Evolutionary conservation across 2,329 filamentous ascomycete genomes (phyloP).

Genomic region (Colletotrichum kahawae): DNA sequence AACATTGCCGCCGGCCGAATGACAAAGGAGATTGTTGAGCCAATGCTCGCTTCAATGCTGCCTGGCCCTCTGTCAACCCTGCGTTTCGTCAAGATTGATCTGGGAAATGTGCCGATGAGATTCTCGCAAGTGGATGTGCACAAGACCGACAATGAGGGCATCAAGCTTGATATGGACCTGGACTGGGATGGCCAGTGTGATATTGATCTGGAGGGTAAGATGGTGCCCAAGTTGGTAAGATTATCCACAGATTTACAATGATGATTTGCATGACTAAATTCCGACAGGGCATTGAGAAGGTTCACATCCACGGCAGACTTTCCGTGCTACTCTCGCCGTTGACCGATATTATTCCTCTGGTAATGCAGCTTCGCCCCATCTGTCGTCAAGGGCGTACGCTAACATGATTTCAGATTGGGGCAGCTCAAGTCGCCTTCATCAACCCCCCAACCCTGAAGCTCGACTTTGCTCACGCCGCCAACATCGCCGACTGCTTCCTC

Average conservation of each 20-base stretch:
- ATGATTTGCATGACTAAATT: neutral
- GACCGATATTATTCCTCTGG: constrained; percentile 49
- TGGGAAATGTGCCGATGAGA: constrained; percentile 44
- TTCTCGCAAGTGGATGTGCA: constrained; percentile 48
- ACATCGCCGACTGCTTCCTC: constrained; percentile 45
- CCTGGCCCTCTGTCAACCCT: constrained; percentile 47
- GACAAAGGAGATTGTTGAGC: constrained; percentile 51
- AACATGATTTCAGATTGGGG: constrained; percentile 43
- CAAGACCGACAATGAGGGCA: constrained; percentile 46
- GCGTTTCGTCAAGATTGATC: constrained; percentile 49
- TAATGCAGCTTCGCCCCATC: constrained; percentile 26
- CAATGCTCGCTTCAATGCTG: constrained; percentile 50
- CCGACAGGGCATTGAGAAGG: constrained; percentile 46
- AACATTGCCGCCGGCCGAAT: constrained; percentile 46
- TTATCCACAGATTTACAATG: neutral
- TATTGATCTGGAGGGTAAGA: constrained; percentile 49
- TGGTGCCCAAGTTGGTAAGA: constrained; percentile 45
- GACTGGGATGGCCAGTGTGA: constrained; percentile 51
- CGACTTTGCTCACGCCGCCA: constrained; percentile 51
- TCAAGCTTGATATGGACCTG: constrained; percentile 54
- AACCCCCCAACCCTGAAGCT: constrained; percentile 50
- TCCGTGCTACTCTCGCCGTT: constrained; percentile 48
- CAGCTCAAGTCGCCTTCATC: constrained; percentile 53
- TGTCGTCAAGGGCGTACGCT: neutral
- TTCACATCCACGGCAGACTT: constrained; percentile 48